phyloP scores from a whole-genome alignment of 1,284 basidiomycete species.

The Neolentinus lepideus region DNA sequence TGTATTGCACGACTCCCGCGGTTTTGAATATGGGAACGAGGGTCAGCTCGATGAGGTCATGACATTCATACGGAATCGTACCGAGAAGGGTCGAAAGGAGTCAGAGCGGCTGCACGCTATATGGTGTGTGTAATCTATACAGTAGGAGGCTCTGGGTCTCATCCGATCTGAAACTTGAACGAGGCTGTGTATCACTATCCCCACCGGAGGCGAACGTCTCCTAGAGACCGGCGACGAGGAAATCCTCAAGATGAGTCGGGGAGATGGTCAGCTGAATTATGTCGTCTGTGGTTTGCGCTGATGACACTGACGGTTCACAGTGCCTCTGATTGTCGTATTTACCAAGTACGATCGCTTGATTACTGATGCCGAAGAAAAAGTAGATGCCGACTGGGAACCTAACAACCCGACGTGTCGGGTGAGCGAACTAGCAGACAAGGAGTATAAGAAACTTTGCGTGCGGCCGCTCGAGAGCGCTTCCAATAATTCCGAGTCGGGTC shows the following conservation, averaged over 20 bases:
- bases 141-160: no score
- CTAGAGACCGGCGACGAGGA: background rate
- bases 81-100: background rate
- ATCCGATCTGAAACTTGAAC: no score
- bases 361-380: background rate
- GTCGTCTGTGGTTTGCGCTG: background rate
- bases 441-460: background rate
- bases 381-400: background rate
- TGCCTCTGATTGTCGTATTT: background rate
- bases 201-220: background rate
- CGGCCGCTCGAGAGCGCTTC: background rate
- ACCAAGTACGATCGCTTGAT: background rate
- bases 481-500: background rate
- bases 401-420: background rate
- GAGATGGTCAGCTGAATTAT: background rate
- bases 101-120: background rate
- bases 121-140: constrained; percentile 1
- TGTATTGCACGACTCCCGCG: background rate
- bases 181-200: background rate
- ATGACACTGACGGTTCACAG: background rate
- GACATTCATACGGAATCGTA: background rate
- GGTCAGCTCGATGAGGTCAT: background rate
- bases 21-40: background rate
- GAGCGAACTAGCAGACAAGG: background rate
- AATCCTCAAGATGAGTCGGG: background rate